Evolutionary conservation across 306 rosid genomes (phyloP), one percentile per base, ranked within the genome.

Genomic region (Alnus glutinosa): DNA sequence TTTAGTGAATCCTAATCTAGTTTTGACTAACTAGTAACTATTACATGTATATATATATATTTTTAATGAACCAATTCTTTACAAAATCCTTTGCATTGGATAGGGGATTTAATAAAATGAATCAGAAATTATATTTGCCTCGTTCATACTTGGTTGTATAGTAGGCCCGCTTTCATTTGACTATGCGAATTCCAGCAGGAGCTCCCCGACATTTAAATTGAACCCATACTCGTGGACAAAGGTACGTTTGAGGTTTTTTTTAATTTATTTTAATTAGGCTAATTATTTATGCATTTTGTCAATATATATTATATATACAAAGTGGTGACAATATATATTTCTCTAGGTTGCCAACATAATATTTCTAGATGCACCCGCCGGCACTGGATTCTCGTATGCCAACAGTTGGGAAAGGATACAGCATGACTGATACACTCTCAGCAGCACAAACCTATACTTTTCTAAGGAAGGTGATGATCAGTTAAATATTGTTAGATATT

Each of bases 141-240:
- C 7, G 46, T 42, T 42, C 46, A 42, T 42, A 4, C 6, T 46
- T 86, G 51, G 0, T 75, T 86, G n/a, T n/a, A n/a, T n/a, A n/a
- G 48, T 34, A 87, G 93, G 93, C 59, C 89, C 93, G 34, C 7
- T 89, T 47, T n/a, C 0, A 50, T 66, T 85, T 57, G 78, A 78
- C 23, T 32, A 15, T 5, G 55, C 52, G 46, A 23, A 78, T 9
- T 82, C 73, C 55, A 71, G 59, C 7, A 85, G 80, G 50, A 12
- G 23, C 28, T 14, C 81, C 44, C 83, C 83, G 51, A 68, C 62
- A 9, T 54, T 80, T 23, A 42, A 37, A 8, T 10, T 74, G 83
- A 80, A 80, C 55, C 75, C 83, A 1, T 73, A 73, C 68, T 80
- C 83, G 8, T 80, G 78, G 83, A 80, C 79, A 51, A 73, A 80